Percentiles rank a stretch among this genome's conserved stretches.
These are phyloP conservation scores for Aristolochia contorta DNA, from an alignment of 164 flowering plant species.

Conservation along the genomic window DNA sequence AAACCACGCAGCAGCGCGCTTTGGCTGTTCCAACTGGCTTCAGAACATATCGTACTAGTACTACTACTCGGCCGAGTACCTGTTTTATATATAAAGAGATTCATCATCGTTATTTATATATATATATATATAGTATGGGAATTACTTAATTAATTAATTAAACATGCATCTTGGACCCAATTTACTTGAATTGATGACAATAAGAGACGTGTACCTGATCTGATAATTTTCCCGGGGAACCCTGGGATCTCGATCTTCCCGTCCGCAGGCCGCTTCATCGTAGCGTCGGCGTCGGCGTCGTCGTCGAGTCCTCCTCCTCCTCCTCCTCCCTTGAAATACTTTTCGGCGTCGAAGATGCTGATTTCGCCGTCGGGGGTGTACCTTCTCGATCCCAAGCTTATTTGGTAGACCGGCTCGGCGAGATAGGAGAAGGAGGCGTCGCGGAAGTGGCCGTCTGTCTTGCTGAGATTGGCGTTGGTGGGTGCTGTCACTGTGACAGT, in stretches of 20 bases:
- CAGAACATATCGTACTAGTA: conserved; percentile 50
- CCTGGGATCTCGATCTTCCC: background rate
- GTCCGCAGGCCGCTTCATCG: background rate
- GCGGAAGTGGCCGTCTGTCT: conserved; percentile 11
- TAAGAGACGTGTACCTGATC: conserved; percentile 13
- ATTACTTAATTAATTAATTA: too few species aligned
- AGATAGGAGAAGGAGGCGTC: conserved; percentile 41
- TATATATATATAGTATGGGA: too few species aligned
- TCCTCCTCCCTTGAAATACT: conserved; percentile 52
- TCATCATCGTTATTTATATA: too few species aligned
- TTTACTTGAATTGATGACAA: too few species aligned
- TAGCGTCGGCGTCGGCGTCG: background rate
- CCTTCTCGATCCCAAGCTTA: conserved; percentile 13
- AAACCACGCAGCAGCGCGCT: conserved; percentile 30
- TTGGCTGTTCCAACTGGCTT: conserved; percentile 73
- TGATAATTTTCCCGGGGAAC: conserved; percentile 5
- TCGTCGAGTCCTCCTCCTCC: conserved; percentile 17
- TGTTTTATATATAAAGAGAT: too few species aligned
- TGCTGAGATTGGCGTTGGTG: conserved; percentile 13
- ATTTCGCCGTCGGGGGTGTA: conserved; percentile 48
- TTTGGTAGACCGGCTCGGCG: conserved; percentile 10
- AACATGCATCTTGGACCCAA: too few species aligned
- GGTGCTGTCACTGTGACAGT: conserved; percentile 24
- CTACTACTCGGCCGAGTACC: too few species aligned
- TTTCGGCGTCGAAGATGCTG: conserved; percentile 63